Percentiles rank a stretch among this genome's conserved stretches.
These are phyloP conservation scores for Venturia effusa DNA, from an alignment of 2,329 filamentous ascomycete species.

Conservation along the genomic window DNA sequence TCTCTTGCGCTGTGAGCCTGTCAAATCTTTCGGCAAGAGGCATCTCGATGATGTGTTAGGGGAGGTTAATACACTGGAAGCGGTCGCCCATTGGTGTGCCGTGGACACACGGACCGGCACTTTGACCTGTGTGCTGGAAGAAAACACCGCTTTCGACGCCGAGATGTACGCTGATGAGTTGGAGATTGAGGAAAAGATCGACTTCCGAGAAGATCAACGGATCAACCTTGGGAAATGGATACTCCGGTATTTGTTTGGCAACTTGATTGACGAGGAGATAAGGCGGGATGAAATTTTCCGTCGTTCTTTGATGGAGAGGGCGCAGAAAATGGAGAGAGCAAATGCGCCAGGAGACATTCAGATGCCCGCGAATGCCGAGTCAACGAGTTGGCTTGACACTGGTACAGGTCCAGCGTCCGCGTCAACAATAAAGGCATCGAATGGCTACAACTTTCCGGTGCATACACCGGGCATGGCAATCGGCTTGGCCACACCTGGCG, in stretches of 20 bases:
- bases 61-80: conserved; percentile 77
- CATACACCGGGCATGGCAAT: conserved; percentile 70
- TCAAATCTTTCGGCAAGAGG: conserved; percentile 86
- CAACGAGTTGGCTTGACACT: conserved; percentile 36
- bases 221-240: conserved; percentile 97
- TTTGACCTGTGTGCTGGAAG: conserved; percentile 80
- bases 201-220: conserved; percentile 87
- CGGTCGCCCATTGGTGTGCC: conserved; percentile 90
- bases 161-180: conserved; percentile 95
- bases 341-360: conserved; percentile 45
- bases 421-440: conserved; percentile 43
- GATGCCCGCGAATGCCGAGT: conserved; percentile 36
- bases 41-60: conserved; percentile 87
- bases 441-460: conserved; percentile 49
- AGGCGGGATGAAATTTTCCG: conserved; percentile 66
- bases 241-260: conserved; percentile 79
- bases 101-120: conserved; percentile 89
- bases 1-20: conserved; percentile 66
- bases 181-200: conserved; percentile 57
- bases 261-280: conserved; percentile 83
- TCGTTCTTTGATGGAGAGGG: conserved; percentile 55
- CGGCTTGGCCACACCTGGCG: conserved; percentile 59
- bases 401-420: conserved; percentile 33
- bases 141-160: conserved; percentile 93
- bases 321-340: conserved; percentile 22